A percentile compares a stretch with the other conserved stretches of the same genome.
Evolutionary conservation across 148 eudicot species (phyloP).

Genomic region (Vaccinium vitisidaea): DNA sequence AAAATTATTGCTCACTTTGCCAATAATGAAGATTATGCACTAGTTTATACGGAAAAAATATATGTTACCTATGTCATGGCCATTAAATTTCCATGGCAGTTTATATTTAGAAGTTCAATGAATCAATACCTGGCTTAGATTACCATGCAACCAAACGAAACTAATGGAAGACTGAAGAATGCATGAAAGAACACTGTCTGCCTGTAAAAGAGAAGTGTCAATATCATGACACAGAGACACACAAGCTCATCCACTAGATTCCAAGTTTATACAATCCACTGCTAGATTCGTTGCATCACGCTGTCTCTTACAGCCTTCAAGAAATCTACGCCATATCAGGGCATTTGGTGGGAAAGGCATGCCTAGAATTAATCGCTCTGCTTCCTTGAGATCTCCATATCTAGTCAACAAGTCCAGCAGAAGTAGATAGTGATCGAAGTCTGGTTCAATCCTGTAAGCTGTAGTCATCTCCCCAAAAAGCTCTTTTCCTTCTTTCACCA

Average conservation of each 20-base stretch:
- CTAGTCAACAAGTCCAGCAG: slow-evolving; percentile 65
- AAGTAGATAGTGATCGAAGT: slow-evolving; percentile 65
- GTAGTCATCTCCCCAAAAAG: slow-evolving; percentile 50
- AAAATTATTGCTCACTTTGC: neutral
- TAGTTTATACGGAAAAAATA: neutral
- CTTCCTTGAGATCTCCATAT: slow-evolving; percentile 63
- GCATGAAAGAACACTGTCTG: neutral
- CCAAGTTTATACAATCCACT: slow-evolving; percentile 10
- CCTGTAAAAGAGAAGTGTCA: neutral
- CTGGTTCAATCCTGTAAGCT: slow-evolving; percentile 51
- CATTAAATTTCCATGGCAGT: neutral
- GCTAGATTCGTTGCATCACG: slow-evolving; percentile 15
- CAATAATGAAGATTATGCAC: neutral
- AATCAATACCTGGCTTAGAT: neutral
- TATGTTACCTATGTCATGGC: neutral
- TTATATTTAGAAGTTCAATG: neutral
- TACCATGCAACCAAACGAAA: neutral
- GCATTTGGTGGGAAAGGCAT: slow-evolving; percentile 70
- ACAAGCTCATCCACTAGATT: neutral
- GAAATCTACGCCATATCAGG: slow-evolving; percentile 60
- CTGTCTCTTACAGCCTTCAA: slow-evolving; percentile 50
- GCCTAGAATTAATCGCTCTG: slow-evolving; percentile 50
- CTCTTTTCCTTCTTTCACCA: slow-evolving; percentile 60
- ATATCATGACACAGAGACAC: neutral
- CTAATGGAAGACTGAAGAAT: neutral